These are phyloP conservation scores for Pleurotus djamor DNA, from an alignment of 768 basidiomycete genomes.

Conservation along the genomic window DNA sequence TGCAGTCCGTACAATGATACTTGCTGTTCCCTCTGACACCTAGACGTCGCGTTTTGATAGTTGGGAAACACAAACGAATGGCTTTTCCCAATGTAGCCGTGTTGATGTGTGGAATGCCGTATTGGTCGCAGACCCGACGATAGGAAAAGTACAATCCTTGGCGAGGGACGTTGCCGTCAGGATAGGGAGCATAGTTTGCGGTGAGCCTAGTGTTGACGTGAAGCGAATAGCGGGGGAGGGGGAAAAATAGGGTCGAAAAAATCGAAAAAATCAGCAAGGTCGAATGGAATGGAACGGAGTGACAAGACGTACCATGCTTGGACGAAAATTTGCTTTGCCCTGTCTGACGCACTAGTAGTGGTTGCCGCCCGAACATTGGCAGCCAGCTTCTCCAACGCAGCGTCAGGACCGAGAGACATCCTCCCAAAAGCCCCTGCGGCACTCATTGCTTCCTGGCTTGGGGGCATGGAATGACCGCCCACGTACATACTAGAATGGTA, in stretches of 20 bases:
- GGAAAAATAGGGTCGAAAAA: constrained; percentile 14
- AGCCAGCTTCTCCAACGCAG: constrained; percentile 81
- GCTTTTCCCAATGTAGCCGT: constrained; percentile 95
- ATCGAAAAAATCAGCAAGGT: constrained; percentile 5
- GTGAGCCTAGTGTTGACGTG: constrained; percentile 57
- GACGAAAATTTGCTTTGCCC: constrained; percentile 91
- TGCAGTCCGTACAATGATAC: constrained; percentile 78
- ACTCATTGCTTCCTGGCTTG: constrained; percentile 54
- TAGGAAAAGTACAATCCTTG: constrained; percentile 96
- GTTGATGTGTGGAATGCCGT: constrained; percentile 93
- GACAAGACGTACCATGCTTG: constrained; percentile 74
- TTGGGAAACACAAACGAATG: constrained; percentile 89
- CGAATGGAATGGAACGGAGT: constrained; percentile 9
- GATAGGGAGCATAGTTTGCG: constrained; percentile 88
- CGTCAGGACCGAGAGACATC: constrained; percentile 75
- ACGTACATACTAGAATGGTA: constrained; percentile 65
- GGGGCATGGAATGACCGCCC: constrained; percentile 41
- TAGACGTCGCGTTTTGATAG: constrained; percentile 91
- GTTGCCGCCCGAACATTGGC: constrained; percentile 86
- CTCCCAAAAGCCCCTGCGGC: constrained; percentile 74
- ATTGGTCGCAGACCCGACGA: constrained; percentile 86
- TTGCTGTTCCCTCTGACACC: constrained; percentile 95
- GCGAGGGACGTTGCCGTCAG: constrained; percentile 90
- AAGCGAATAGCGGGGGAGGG: constrained; percentile 1
- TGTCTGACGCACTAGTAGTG: constrained; percentile 87